These are phyloP conservation scores for Hemileccinum impolitum DNA, from an alignment of 768 basidiomycete species.

Conservation along the genomic window DNA sequence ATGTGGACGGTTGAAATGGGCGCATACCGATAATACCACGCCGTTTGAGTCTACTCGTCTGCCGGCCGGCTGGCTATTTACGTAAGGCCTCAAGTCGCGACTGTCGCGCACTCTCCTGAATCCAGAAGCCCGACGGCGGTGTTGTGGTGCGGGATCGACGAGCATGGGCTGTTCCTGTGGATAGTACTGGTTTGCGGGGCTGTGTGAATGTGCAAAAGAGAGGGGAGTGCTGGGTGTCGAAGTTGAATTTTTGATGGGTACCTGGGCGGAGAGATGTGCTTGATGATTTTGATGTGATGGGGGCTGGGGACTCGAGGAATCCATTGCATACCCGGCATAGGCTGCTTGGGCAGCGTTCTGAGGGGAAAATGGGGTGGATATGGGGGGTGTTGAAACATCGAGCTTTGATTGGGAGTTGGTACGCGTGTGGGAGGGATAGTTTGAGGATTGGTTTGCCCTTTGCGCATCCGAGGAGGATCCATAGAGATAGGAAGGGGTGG, in stretches of 20 bases:
- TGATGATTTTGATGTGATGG: constrained; percentile 46
- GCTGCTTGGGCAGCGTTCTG: constrained; percentile 42
- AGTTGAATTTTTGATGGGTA: constrained; percentile 48
- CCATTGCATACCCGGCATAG: constrained; percentile 57
- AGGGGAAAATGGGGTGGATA: constrained; percentile 54
- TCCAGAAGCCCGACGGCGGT: constrained; percentile 68
- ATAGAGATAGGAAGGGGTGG: constrained; percentile 47
- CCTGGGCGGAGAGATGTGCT: constrained; percentile 48
- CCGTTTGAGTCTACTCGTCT: constrained; percentile 79
- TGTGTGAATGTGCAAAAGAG: constrained; percentile 56
- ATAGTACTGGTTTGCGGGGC: constrained; percentile 52
- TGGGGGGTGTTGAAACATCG: constrained; percentile 47
- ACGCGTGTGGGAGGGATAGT: constrained; percentile 57
- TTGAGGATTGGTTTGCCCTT: constrained; percentile 30
- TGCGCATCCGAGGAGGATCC: constrained; percentile 35
- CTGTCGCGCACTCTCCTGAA: constrained; percentile 75
- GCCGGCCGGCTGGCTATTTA: constrained; percentile 58
- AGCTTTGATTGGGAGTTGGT: constrained; percentile 54
- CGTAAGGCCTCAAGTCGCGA: constrained; percentile 74
- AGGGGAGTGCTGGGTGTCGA: constrained; percentile 74
- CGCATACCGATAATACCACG: constrained; percentile 75
- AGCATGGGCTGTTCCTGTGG: constrained; percentile 67
- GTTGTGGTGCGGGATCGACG: constrained; percentile 55
- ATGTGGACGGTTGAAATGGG: background rate
- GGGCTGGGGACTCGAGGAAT: constrained; percentile 62